A percentile compares a stretch with the other conserved stretches of the same genome.
Conservation (phyloP, 306 rosid species). For the Corylus heterophylla region DNA sequence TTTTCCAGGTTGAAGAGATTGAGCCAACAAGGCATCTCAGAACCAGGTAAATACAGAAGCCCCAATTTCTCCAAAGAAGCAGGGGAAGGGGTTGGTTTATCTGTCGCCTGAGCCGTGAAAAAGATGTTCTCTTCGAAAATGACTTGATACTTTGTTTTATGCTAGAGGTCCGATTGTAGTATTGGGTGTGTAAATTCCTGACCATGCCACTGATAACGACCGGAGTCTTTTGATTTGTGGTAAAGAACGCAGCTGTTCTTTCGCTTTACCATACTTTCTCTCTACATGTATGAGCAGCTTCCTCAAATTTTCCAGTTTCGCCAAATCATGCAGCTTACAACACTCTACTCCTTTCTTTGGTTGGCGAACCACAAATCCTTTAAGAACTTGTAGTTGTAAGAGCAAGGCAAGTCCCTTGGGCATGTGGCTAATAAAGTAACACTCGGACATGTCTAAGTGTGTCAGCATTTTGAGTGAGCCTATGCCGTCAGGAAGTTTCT, state of each 20-base stretch:
- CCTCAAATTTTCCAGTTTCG: background rate
- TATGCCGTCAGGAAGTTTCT: conserved; percentile 24
- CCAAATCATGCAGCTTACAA: conserved; percentile 14
- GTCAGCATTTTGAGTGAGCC: conserved; percentile 29
- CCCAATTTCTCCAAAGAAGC: conserved; percentile 12
- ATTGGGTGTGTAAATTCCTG: too few species aligned
- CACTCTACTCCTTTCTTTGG: too few species aligned
- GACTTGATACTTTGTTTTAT: too few species aligned
- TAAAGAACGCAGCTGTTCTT: background rate
- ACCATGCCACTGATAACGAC: conserved; percentile 24
- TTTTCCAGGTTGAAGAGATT: background rate
- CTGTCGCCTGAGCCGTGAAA: background rate
- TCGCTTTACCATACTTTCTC: too few species aligned
- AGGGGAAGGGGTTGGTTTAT: background rate
- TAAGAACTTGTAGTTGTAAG: conserved; percentile 20
- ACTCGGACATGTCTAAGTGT: conserved; percentile 25
- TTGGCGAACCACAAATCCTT: conserved; percentile 24
- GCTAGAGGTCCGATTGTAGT: too few species aligned
- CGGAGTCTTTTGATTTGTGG: background rate
- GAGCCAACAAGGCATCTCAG: conserved; percentile 6
- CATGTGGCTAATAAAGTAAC: conserved; percentile 26
- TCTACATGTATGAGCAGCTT: conserved; percentile 26
- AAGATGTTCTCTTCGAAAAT: too few species aligned
- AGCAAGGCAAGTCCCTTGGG: conserved; percentile 21
- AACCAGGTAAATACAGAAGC: conserved; percentile 11